Percentiles rank a stretch among this genome's conserved stretches.
Conservation (phyloP, 2,329 filamentous ascomycete species). For the Didymella lethalis region DNA sequence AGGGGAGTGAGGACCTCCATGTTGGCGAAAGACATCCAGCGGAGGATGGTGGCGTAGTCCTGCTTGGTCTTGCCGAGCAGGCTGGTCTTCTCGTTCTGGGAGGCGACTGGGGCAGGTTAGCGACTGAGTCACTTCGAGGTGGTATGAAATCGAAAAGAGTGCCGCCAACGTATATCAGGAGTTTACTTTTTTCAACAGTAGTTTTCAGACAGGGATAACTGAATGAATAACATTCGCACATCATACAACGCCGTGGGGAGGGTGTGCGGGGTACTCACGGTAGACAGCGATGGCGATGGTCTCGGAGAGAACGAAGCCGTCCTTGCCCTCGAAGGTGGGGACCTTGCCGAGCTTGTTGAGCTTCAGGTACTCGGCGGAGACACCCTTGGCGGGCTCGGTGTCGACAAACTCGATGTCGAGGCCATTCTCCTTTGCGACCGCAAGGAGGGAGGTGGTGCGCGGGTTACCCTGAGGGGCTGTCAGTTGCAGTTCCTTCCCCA, state of each 20-base stretch:
- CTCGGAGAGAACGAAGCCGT: conserved; percentile 91
- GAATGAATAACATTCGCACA: conserved; percentile 74
- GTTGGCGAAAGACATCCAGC: conserved; percentile 99
- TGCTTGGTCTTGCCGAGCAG: conserved; percentile 99
- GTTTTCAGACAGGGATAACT: conserved; percentile 85
- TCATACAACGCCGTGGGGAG: conserved; percentile 52
- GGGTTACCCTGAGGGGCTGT: conserved; percentile 73
- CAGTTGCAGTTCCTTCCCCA: conserved; percentile 20
- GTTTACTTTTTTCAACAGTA: conserved; percentile 79
- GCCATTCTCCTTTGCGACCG: conserved; percentile 96
- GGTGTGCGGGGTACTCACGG: conserved; percentile 69
- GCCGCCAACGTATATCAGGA: conserved; percentile 76
- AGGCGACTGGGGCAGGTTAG: conserved; percentile 74
- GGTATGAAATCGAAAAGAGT: conserved; percentile 8
- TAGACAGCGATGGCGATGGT: conserved; percentile 96
- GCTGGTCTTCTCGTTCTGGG: conserved; percentile 99
- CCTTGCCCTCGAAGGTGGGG: conserved; percentile 89
- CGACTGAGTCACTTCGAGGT: conserved; percentile 39
- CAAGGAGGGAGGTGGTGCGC: conserved; percentile 86
- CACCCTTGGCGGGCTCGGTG: conserved; percentile 69
- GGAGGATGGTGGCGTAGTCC: conserved; percentile 97
- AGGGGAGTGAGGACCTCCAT: conserved; percentile 78
- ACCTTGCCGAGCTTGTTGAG: conserved; percentile 89
- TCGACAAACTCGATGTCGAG: conserved; percentile 88
- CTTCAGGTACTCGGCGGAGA: conserved; percentile 80